Base-by-base conservation (phyloP, 2,329 filamentous ascomycete species). In the Talaromyces sp. region DNA sequence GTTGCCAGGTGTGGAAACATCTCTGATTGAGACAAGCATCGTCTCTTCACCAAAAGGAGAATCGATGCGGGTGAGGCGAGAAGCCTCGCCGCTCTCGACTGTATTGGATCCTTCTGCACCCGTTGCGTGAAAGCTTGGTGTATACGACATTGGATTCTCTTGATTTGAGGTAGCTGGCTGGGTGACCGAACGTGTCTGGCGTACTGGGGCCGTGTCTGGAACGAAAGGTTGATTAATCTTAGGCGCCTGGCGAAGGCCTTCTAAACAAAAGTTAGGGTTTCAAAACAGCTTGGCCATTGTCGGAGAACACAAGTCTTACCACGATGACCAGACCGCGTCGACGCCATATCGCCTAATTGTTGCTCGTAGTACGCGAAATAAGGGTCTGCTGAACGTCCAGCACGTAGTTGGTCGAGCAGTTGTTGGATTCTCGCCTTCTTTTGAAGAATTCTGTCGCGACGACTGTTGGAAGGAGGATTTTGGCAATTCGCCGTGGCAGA, bases 1-100 rank as follows among this genome's bases (percentile, higher is more conserved):
- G 62, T 81, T 81, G 35, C 77, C 76, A 39, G 79, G 79, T 1
- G 79, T 82, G 22, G 72, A 69, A 35, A 81, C 77, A 52, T 78
- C 77, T 22, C 77, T 76, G 35, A 74, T 75, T 10, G 75, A 77
- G 71, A 80, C 76, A 3, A 77, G 77, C 39, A 78, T 70, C 59
- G 74, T 75, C n/a, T 75, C 74, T 60, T 72, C 76, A 24, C 75
- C 77, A 60, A 79, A 77, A 70, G 77, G 79, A 52, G 68, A 73
- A 27, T 78, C 76, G 27, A 75, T 68, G 5, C 68, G 60, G 31
- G 14, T 24, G 3, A 37, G 2, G 2, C 43, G 16, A 43, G 9
- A 16, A 47, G 73, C 72, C 45, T 74, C 70, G 24, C 73, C 68
- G 27, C 27, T 31, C 43, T 70, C 77, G 31, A 71, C 71, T 2